phyloP scores from a whole-genome alignment of 192 early-diverging fungal species.

The Dissophora globulifera region DNA sequence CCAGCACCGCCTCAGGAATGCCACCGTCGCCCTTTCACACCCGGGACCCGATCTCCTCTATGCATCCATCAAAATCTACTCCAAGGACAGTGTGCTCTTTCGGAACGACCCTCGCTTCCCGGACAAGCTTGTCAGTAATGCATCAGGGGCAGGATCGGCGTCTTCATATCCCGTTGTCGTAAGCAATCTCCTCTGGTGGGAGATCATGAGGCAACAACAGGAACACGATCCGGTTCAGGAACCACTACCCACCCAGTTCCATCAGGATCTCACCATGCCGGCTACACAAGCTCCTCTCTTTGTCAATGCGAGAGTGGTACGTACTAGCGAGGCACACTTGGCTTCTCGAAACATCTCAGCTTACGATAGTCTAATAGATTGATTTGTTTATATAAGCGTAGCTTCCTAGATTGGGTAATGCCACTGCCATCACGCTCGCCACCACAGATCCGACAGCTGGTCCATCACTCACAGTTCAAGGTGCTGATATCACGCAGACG shows the following conservation, averaged over 20 bases:
- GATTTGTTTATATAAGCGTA: background rate
- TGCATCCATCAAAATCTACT: slow-evolving; percentile 37
- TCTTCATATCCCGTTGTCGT: slow-evolving; percentile 22
- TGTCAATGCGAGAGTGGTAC: slow-evolving; percentile 7
- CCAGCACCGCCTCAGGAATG: slow-evolving; percentile 26
- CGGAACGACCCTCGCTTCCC: slow-evolving; percentile 28
- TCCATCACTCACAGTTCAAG: background rate
- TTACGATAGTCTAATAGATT: too few relatives aligned
- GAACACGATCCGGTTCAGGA: too few relatives aligned
- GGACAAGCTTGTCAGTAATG: slow-evolving; percentile 2
- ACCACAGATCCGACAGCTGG: background rate
- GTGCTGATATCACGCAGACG: slow-evolving; percentile 28
- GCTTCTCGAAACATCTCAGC: too few relatives aligned
- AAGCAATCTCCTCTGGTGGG: slow-evolving; percentile 40
- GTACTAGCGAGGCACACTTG: background rate
- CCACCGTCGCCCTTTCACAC: slow-evolving; percentile 26
- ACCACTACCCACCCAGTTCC: background rate
- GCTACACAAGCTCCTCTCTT: background rate
- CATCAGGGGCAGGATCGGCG: background rate
- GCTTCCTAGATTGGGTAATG: slow-evolving; percentile 33
- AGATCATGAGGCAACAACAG: background rate
- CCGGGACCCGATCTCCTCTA: slow-evolving; percentile 2
- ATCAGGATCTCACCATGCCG: slow-evolving; percentile 4
- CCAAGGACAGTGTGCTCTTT: slow-evolving; percentile 32
- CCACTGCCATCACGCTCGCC: background rate